Percentiles rank a stretch among this genome's conserved stretches.
These are phyloP conservation scores for Panicum miliaceum DNA, from an alignment of 176 grass and related monocot species.

Conservation along the genomic window DNA sequence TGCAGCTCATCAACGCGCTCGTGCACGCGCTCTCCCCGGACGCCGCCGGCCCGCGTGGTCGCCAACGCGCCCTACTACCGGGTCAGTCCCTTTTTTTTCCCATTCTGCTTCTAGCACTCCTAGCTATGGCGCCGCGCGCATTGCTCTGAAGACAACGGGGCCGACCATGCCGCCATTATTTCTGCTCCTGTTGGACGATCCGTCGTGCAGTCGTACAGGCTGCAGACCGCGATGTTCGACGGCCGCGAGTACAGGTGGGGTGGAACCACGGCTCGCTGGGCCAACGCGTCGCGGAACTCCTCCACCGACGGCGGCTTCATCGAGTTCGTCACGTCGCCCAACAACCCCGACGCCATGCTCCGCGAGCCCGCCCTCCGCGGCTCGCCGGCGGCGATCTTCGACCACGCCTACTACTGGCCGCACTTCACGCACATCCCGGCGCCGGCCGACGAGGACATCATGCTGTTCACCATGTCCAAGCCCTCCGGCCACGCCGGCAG, in stretches of 20 bases:
- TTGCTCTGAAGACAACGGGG: too few species aligned
- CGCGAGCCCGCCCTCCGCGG: conserved; percentile 44
- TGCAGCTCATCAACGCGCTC: conserved; percentile 70
- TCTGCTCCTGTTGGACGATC: too few species aligned
- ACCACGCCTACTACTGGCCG: conserved; percentile 89
- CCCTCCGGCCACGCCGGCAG: conserved; percentile 71
- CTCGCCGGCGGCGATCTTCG: conserved; percentile 52
- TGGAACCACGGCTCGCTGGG: conserved; percentile 49
- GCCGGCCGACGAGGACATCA: conserved; percentile 66
- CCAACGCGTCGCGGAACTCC: conserved; percentile 31
- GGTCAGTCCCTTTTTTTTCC: too few species aligned
- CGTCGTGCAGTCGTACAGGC: conserved; percentile 42
- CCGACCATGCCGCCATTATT: too few species aligned
- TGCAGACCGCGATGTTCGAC: conserved; percentile 45
- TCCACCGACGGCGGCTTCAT: conserved; percentile 26
- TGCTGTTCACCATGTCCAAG: conserved; percentile 79
- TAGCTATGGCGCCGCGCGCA: too few species aligned
- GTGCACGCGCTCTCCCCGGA: conserved; percentile 68
- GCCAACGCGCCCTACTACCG: conserved; percentile 60
- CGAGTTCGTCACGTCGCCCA: conserved; percentile 80
- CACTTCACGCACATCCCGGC: conserved; percentile 65
- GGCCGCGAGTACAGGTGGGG: conserved; percentile 52
- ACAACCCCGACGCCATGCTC: conserved; percentile 67
- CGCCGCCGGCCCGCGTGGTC: conserved; percentile 52
- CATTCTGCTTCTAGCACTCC: too few species aligned